Base-by-base conservation (phyloP, 371 early-diverging fungal genomes). In the Apophysomyces elegans region DNA sequence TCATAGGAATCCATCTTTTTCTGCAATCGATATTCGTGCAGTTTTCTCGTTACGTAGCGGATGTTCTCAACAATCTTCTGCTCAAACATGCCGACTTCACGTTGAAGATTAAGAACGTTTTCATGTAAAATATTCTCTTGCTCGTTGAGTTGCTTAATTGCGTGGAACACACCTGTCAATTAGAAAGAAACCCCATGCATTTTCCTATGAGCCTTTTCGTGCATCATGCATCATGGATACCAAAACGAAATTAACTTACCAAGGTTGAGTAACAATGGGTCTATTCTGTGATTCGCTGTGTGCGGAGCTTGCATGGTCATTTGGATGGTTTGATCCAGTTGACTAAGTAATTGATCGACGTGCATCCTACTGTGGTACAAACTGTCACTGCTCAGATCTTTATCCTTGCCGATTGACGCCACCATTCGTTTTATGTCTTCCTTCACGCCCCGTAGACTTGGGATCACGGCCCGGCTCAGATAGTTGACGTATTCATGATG, bases 91-190 rank as follows among this genome's bases (percentile, higher is more conserved):
- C 65, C 76, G 3, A 72, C 65, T 61, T 83, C 81, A 21, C 70
- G 69, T 60, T 83, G 84, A 14, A 83, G 73, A 12, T 70, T 71
- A 21, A 79, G 62, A 18, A 80, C 68, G 11, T 75, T 77, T 5
- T 72, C 75, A 63, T 83, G 84, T 16, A 83, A 50, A 12, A 58
- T 64, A 58, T 83, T 83, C 61, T 83, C 84, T n/a, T 75, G 62
- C 11, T 78, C 71, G 47, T 73, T 66, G 8, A 80, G 61, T 16
- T 65, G 68, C 13, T 73, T 69, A 36, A 71, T 64, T 4, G 74
- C 67, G 50, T 76, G 70, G 38, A 70, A 72, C 3, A 80, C 69
- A 56, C 68, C 70, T 62, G 59, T 26, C 32, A 18, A 16, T n/a
- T 21, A 37, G 32, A 26, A 26, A 26, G 32, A 26, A 26, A 26